Evolutionary conservation across 192 early-diverging fungal species (phyloP), one percentile per base, ranked within the genome.

Genomic region (Rhizoclosmatium sp.): DNA sequence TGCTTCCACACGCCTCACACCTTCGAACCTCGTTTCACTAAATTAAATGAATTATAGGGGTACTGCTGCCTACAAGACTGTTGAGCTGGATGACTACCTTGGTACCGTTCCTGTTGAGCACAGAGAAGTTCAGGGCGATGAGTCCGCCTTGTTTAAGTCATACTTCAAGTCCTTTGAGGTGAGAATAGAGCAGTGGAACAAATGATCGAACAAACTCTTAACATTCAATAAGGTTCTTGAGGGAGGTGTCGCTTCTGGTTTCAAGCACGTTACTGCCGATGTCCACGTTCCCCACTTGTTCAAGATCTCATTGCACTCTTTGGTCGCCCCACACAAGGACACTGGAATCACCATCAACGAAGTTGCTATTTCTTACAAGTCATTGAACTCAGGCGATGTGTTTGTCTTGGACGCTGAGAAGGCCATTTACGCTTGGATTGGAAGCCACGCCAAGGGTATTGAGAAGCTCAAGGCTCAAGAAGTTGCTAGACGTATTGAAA

Each of bases 51-150:
- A 12, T 80, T 42, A 45, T 48, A 64, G 76, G 59, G 94, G 94
- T 40, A 95, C 93, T 7, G 94, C 93, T 10, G 94, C 94, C 1
- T 95, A 94, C 85, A 95, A 95, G 81, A 93, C 94, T 1, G 64
- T 70, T 14, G 83, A 91, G 76, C 77, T 92, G 10, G 92, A 93
- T 83, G 91, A 91, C 67, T 91, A 91, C 75, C 83, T 95, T 41
- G 90, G 91, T 65, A 85, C 87, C 14, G 62, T 80, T 10, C 90
- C 94, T 5, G 86, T 91, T 59, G 92, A 95, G 85, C 89, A 95
- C 81, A 92, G 94, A 54, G 94, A 95, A 82, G 88, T 95, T 48
- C 91, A 95, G 74, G 86, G 86, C 0, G 74, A 74, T 59, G 94
- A 95, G 82, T 92, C 90, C 3, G 49, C 47, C 2, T 77, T 89